Evolutionary conservation across 176 grass and related monocot species (phyloP), one percentile per base, ranked within the genome.

Genomic region (Rhynchospora breviuscula): DNA sequence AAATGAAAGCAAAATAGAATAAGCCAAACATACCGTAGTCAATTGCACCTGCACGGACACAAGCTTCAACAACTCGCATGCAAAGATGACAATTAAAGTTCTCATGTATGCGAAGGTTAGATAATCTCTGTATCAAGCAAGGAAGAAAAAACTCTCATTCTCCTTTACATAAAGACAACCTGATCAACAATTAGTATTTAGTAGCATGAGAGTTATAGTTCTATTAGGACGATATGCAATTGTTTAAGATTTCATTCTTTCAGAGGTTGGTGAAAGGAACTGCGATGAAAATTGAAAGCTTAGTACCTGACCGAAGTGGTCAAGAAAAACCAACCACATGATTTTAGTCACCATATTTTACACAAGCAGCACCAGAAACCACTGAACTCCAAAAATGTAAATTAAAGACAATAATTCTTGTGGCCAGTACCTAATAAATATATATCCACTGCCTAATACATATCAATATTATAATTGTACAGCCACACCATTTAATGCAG

Each of bases 41-140:
- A 63, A 89, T 67, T 69, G 90, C 65, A 73, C 85, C 89, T 5
- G 89, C 89, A 84, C 89, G 89, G 77, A 91, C 88, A 81, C 96
- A 99, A 86, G 93, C 89, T 71, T 99, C 96, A 22, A 89, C 74
- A 63, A 99, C 88, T 86, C 86, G 94, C 91, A 93, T 90, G 68
- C 93, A 99, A 79, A 99, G 89, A 93, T 99, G 91, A 80, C 90
- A 90, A 54, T 99, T 99, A 90, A 99, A 99, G 82, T 99, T 95
- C 89, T 91, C 86, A 67, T 89, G 89, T 81, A 99, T 99, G 31
- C 88, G 89, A 86, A 99, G 93, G 85, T 95, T 93, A 73, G 91
- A 90, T 85, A 99, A 60, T 85, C 93, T 93, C 96, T 99, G 80
- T 21, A 89, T 76, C 25, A 73, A 93, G 12, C 77, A 77, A 49